Conservation (phyloP, 805 yeast species). For the Kazachstania martiniae region DNA sequence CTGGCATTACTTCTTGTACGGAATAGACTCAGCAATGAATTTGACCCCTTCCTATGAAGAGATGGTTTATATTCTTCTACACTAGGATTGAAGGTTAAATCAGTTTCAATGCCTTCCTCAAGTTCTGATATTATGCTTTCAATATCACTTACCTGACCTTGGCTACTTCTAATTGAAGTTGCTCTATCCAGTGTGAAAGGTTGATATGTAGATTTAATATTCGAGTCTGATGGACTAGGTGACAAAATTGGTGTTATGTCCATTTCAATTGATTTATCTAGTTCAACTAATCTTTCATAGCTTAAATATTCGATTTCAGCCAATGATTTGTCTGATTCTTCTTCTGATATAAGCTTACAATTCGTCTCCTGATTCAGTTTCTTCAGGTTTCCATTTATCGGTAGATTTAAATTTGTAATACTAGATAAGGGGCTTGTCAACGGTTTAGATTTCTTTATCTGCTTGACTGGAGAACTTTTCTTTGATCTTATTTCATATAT, state of each 20-base stretch:
- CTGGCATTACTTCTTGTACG: constrained; percentile 11
- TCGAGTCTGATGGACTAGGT: too few species aligned
- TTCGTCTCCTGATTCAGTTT: neutral
- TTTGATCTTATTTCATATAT: too few species aligned
- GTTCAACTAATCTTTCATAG: constrained; percentile 17
- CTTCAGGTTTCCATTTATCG: neutral
- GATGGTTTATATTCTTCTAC: constrained; percentile 14
- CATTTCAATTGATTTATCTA: constrained; percentile 17
- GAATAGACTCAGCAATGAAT: constrained; percentile 21
- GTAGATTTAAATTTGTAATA: too few species aligned
- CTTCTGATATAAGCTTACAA: neutral
- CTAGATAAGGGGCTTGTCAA: too few species aligned
- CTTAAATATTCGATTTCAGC: constrained; percentile 16
- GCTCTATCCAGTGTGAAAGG: constrained; percentile 7
- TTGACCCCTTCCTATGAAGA: constrained; percentile 12
- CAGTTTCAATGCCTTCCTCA: too few species aligned
- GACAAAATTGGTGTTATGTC: constrained; percentile 9
- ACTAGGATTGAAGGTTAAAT: constrained; percentile 9
- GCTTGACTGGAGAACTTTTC: too few species aligned
- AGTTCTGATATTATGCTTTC: constrained; percentile 15
- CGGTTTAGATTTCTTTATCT: too few species aligned
- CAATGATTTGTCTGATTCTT: constrained; percentile 7
- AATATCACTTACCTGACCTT: constrained; percentile 3
- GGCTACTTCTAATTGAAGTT: neutral
- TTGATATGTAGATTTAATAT: constrained; percentile 12